Evolutionary conservation across 352 stramenopile genomes (phyloP).

Genomic region (Phytophthora fragariae): DNA sequence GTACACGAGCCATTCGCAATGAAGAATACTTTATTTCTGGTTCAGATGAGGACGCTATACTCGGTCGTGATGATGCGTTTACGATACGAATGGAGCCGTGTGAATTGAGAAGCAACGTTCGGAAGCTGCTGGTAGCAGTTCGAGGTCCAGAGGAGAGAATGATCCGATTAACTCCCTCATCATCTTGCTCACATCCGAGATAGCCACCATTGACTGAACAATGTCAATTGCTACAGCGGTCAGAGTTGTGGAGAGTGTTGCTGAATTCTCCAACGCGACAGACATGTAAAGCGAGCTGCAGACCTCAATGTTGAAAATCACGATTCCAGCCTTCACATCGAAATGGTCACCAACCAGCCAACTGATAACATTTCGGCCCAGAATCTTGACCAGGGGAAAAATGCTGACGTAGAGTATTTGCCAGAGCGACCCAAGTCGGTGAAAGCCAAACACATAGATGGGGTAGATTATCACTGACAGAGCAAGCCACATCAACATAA

Average conservation of each 20-base stretch:
- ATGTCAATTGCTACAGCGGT: not conserved
- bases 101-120: not conserved
- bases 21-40: not conserved
- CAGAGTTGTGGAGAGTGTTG: not conserved
- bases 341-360: not conserved
- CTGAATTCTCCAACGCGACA: not conserved
- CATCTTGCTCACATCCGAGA: not conserved
- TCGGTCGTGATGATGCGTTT: not conserved
- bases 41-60: not conserved
- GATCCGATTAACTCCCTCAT: not conserved
- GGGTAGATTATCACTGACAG: not conserved
- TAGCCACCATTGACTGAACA: not conserved
- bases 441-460: conserved; percentile 2
- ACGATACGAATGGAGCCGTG: not conserved
- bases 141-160: not conserved
- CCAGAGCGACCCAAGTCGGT: not conserved
- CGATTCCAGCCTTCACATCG: not conserved
- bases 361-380: not conserved
- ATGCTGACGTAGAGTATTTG: not conserved
- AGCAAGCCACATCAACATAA: not conserved
- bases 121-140: not conserved
- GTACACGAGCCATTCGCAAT: not conserved
- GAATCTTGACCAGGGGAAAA: not conserved
- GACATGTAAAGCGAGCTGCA: conserved; percentile 2
- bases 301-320: conserved; percentile 2